Evolutionary conservation across 2,329 filamentous ascomycete species (phyloP).

Genomic region (Arthrobotrys sinensis): DNA sequence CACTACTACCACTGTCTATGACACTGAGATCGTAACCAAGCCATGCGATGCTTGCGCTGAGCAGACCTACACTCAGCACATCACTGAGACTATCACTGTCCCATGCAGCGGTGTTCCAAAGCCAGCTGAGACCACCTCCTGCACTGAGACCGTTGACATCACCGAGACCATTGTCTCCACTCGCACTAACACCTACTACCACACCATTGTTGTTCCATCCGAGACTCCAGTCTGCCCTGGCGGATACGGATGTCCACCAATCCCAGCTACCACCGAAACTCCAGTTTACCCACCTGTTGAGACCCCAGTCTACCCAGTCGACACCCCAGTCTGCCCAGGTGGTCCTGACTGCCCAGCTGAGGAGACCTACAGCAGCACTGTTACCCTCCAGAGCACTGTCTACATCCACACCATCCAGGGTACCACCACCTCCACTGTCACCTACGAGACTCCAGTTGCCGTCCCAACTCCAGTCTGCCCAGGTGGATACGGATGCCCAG

Average conservation of each 20-base stretch:
- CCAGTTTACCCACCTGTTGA: constrained; percentile 35
- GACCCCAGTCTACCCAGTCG: constrained; percentile 31
- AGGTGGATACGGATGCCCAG: constrained; percentile 46
- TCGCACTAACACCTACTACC: constrained; percentile 45
- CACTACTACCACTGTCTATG: constrained; percentile 44
- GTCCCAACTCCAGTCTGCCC: constrained; percentile 46
- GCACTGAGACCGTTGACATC: constrained; percentile 43
- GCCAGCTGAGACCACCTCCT: constrained; percentile 33
- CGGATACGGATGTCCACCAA: constrained; percentile 48
- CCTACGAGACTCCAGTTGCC: constrained; percentile 38
- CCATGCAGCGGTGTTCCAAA: constrained; percentile 43
- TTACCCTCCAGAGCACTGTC: constrained; percentile 53
- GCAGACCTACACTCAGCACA: constrained; percentile 45
- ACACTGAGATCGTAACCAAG: constrained; percentile 48
- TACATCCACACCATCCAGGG: constrained; percentile 38
- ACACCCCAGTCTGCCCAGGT: constrained; percentile 34
- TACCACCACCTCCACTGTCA: constrained; percentile 48
- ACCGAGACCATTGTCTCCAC: constrained; percentile 54
- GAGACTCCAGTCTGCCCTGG: constrained; percentile 45
- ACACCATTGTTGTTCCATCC: constrained; percentile 44
- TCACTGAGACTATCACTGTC: constrained; percentile 41
- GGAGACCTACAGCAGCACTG: constrained; percentile 56
- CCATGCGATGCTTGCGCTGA: constrained; percentile 50
- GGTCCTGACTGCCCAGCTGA: constrained; percentile 33
- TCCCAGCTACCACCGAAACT: constrained; percentile 34